A percentile compares a stretch with the other conserved stretches of the same genome.
phyloP scores from a whole-genome alignment of 1,139 yeast genomes.

The Blastobotrys buckinghamii region DNA sequence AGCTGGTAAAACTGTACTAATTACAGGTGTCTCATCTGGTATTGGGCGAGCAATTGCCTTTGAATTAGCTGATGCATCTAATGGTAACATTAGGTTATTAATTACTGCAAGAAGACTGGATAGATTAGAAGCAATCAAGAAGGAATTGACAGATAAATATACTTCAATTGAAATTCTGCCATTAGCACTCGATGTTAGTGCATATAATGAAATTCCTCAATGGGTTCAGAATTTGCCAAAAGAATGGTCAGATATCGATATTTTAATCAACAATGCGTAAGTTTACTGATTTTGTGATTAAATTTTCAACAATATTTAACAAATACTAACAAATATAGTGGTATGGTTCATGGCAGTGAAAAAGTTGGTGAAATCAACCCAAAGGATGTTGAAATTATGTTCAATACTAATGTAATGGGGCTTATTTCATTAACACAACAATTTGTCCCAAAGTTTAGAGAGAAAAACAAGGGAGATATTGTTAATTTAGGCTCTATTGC shows the following conservation, averaged over 20 bases:
- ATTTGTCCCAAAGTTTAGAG: slow-evolving; percentile 51
- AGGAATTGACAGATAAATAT: slow-evolving; percentile 40
- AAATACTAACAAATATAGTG: slow-evolving; percentile 29
- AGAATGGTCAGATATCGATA: slow-evolving; percentile 36
- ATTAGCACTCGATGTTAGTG: slow-evolving; percentile 56
- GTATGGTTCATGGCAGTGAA: slow-evolving; percentile 68
- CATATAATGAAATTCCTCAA: slow-evolving; percentile 44
- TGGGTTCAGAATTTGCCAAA: slow-evolving; percentile 43
- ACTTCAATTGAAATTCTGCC: slow-evolving; percentile 43
- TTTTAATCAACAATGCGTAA: slow-evolving; percentile 68
- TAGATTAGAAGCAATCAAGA: slow-evolving; percentile 39
- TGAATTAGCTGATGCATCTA: slow-evolving; percentile 63
- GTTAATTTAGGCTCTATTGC: slow-evolving; percentile 85
- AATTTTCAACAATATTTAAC: not conserved
- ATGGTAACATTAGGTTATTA: slow-evolving; percentile 59
- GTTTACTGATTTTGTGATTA: slow-evolving; percentile 9
- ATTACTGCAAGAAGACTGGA: slow-evolving; percentile 67
- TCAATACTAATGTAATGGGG: slow-evolving; percentile 69
- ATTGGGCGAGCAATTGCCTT: slow-evolving; percentile 74
- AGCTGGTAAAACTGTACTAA: slow-evolving; percentile 52
- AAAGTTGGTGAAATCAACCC: slow-evolving; percentile 52
- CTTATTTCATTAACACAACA: slow-evolving; percentile 66
- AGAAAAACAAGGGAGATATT: slow-evolving; percentile 62
- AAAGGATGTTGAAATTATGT: slow-evolving; percentile 56
- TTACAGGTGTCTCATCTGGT: slow-evolving; percentile 76